Evolutionary conservation across 1,284 basidiomycete species (phyloP), one percentile per base, ranked within the genome.

Genomic region (Cronartium quercuum): DNA sequence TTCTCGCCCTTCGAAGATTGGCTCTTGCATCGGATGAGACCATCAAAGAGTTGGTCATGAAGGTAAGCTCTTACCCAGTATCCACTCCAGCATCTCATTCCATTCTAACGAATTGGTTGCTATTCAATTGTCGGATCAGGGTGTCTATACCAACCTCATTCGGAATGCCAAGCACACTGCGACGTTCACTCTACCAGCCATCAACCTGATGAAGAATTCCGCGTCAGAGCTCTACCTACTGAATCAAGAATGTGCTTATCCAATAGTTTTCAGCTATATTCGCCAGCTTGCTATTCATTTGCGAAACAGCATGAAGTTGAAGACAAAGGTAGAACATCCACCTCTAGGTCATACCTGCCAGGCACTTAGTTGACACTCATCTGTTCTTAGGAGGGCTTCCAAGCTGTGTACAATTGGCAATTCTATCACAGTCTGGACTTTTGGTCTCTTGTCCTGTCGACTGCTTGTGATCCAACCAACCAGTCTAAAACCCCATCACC

Each of bases 191-290:
- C 85, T 98, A 13, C 93, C 94, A n/a, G 88, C 90, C 3, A 91
- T 98, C 82, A 96, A 92, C 80, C 84, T 98, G 57, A 96, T 98
- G 92, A 99, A 99, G 83, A 98, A 98, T 83, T 91, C 93, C 1
- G 94, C 94, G 0, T 90, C 90, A 0, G 94, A 96, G 82, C 85
- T 98, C 1, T 99, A 91, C 84, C 89, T 89, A 77, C 83, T 94
- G 66, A 86, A 90, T 78, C 89, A 88, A 76, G 83, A 86, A 3
- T 86, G 91, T 13, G 81, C 82, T 2, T 98, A 98, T 83, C 94
- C 94, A 78, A 94, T 96, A 79, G 93, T 94, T 0, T 99, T 98
- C 84, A 90, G 90, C 13, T 98, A 95, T 82, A 95, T 98, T 78
- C 89, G 96, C 47, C 94, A 96, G 82, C 87, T 99, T 51, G 96